Base-by-base conservation (phyloP, 2,329 filamentous ascomycete genomes). In the Thielaviopsis cerberus region DNA sequence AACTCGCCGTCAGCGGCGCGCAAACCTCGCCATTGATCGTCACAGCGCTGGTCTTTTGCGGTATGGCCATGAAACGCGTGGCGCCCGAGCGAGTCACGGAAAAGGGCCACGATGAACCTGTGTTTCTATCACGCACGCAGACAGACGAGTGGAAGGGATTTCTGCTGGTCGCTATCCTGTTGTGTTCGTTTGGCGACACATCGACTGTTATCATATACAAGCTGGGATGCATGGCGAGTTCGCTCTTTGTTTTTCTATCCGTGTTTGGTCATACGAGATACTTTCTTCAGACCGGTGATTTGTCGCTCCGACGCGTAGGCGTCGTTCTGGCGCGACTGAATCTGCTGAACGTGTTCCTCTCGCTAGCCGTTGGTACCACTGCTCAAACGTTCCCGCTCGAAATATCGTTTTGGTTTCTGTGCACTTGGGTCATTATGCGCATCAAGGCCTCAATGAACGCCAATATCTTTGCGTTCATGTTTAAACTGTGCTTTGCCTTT, bases 111-210 rank as follows among this genome's bases (percentile, higher is more conserved):
- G 26, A 52, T 4, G 63, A 64, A 23, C 62, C 64, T 4, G 62
- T 65, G 8, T 66, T 59, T 51, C 67, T 83, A 4, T 72, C 75
- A 0, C 72, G 80, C 55, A 71, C 75, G 52, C 78, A 83, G 62
- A 78, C 77, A 0, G 74, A 83, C 61, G 82, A 85, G 65, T 82
- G 80, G 74, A 84, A 83, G 68, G 82, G 82, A 1, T 77, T 79
- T 72, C 80, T 84, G 77, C 80, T 83, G 62, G 71, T 73, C 15
- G 67, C 74, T 20, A 69, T 74, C 53, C 63, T 74, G 3, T 68
- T 79, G 13, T 83, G 81, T 61, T 83, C 79, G 66, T 77, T 78
- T 34, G 73, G 76, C 22, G 76, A 74, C 25, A 55, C 34, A 6
- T 77, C 74, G 6, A 70, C 70, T 1, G 66, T 79, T 4, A 73